phyloP scores from a whole-genome alignment of 306 rosid species.

The Vicia faba region DNA sequence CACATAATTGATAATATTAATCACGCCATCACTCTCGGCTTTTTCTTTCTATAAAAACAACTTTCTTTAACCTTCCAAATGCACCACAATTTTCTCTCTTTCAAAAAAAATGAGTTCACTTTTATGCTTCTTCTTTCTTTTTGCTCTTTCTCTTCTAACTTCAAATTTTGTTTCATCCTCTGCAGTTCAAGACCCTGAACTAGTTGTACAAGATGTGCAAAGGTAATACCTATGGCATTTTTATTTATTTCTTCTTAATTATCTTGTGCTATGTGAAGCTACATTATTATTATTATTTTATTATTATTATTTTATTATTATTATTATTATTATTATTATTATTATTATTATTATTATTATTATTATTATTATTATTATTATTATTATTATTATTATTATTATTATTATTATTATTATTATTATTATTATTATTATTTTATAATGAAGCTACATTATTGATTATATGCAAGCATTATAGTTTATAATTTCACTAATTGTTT shows the following conservation, averaged over 20 bases:
- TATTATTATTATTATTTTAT: too few species aligned
- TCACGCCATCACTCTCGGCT: slow-evolving; percentile 98
- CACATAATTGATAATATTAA: slow-evolving; percentile 39
- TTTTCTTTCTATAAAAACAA: slow-evolving; percentile 51
- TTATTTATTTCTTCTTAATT: neutral
- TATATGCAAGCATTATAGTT: neutral
- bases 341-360: too few species aligned
- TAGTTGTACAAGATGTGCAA: slow-evolving; percentile 71
- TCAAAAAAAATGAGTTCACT: slow-evolving; percentile 44
- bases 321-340: too few species aligned
- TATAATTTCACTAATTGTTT: neutral
- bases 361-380: too few species aligned
- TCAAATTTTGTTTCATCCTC: slow-evolving; percentile 45
- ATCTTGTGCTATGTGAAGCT: neutral
- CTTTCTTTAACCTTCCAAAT: slow-evolving; percentile 3
- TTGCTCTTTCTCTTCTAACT: slow-evolving; percentile 40
- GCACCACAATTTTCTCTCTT: slow-evolving; percentile 19
- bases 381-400: too few species aligned
- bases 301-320: too few species aligned
- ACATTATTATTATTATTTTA: too few species aligned
- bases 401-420: too few species aligned
- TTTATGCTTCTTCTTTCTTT: slow-evolving; percentile 36
- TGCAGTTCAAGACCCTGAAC: slow-evolving; percentile 58
- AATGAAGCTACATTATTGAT: slow-evolving; percentile 20
- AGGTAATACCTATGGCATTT: slow-evolving; percentile 50